A percentile compares a stretch with the other conserved stretches of the same genome.
Evolutionary conservation across 2,329 filamentous ascomycete genomes (phyloP).

Genomic region (Cladosporium sp.): DNA sequence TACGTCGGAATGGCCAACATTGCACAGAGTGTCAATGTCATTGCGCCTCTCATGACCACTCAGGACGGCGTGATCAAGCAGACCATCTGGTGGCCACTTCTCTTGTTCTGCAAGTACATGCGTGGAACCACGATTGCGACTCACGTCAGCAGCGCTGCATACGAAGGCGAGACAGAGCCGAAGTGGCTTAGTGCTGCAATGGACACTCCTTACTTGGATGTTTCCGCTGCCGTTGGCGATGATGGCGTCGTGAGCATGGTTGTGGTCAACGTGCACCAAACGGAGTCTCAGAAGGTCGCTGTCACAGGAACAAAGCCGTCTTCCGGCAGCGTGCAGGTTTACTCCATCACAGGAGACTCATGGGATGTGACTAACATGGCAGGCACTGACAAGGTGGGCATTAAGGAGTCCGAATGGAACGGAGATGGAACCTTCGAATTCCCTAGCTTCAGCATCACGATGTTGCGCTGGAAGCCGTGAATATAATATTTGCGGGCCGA

Average conservation of each 20-base stretch:
- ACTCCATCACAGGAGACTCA: slow-evolving; percentile 56
- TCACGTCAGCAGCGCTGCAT: slow-evolving; percentile 61
- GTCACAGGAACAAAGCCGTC: background rate
- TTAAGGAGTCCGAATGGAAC: slow-evolving; percentile 61
- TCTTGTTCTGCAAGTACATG: slow-evolving; percentile 69
- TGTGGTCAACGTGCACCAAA: slow-evolving; percentile 67
- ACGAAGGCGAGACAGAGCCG: slow-evolving; percentile 63
- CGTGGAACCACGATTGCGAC: slow-evolving; percentile 64
- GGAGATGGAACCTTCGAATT: slow-evolving; percentile 61
- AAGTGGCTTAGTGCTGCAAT: slow-evolving; percentile 61
- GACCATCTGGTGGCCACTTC: slow-evolving; percentile 70
- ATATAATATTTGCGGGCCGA: background rate
- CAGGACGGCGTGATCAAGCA: slow-evolving; percentile 62
- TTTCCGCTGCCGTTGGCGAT: slow-evolving; percentile 57
- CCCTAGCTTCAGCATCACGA: slow-evolving; percentile 64
- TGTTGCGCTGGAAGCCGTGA: slow-evolving; percentile 54
- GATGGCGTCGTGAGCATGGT: slow-evolving; percentile 62
- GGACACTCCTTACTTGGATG: slow-evolving; percentile 68
- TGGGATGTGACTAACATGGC: slow-evolving; percentile 60
- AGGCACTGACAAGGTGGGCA: slow-evolving; percentile 57
- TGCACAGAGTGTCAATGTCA: slow-evolving; percentile 74
- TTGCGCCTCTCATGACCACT: slow-evolving; percentile 70
- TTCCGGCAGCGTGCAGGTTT: slow-evolving; percentile 49
- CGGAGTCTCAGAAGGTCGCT: slow-evolving; percentile 37
- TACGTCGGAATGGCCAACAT: slow-evolving; percentile 75